phyloP scores from a whole-genome alignment of 805 yeast genomes.

The Candida saitoana region DNA sequence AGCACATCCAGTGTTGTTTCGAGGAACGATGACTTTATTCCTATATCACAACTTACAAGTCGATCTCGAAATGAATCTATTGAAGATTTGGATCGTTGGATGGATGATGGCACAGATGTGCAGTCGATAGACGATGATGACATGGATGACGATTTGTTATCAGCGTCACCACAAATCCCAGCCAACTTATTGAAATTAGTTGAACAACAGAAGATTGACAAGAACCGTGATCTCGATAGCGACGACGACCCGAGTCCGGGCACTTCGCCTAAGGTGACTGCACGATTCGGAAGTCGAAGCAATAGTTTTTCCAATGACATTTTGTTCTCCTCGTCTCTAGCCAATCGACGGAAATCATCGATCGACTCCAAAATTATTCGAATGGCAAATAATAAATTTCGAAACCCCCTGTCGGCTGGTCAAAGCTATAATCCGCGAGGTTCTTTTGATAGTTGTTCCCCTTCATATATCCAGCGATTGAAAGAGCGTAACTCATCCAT shows the following conservation, averaged over 20 bases:
- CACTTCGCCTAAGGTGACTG: conserved; percentile 23
- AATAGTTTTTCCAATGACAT: conserved; percentile 20
- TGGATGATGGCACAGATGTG: conserved; percentile 20
- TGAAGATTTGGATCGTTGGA: conserved; percentile 13
- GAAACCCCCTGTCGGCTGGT: conserved; percentile 11
- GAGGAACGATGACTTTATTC: conserved; percentile 6
- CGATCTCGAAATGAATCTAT: conserved; percentile 8
- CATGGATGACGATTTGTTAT: conserved; percentile 42
- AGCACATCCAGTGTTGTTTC: conserved; percentile 1
- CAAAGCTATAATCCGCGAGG: conserved; percentile 1
- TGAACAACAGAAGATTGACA: conserved; percentile 43
- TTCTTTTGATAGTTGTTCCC: conserved; percentile 7
- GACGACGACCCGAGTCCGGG: conserved; percentile 25
- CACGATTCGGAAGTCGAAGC: conserved; percentile 13
- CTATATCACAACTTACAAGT: conserved; percentile 3
- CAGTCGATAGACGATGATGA: conserved; percentile 37
- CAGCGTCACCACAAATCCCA: conserved; percentile 70
- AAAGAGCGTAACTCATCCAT: conserved; percentile 4
- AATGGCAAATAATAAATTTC: conserved; percentile 16
- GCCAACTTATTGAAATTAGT: conserved; percentile 53
- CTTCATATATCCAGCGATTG: conserved; percentile 3
- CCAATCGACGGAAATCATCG: conserved; percentile 29
- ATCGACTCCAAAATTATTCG: conserved; percentile 28
- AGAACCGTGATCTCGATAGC: conserved; percentile 18
- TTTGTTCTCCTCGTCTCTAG: conserved; percentile 12